Evolutionary conservation across 352 stramenopile species (phyloP), one percentile per base, ranked within the genome.

Genomic region (Phytophthora megakarya): DNA sequence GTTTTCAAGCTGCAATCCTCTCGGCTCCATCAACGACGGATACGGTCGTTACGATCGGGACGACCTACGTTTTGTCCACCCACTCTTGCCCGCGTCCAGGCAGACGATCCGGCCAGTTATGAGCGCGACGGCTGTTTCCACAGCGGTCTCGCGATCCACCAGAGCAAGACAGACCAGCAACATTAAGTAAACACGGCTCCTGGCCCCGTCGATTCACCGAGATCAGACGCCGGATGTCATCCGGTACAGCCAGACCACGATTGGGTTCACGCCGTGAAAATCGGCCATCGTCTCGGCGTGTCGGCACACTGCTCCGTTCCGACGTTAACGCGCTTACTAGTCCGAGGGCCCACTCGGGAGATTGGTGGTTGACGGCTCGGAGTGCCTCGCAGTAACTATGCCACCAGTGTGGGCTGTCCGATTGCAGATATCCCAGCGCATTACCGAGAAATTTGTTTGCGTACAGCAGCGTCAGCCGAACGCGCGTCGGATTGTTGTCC

Each of bases 171-270:
- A 65, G 38, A 2, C 46, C 28, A 18, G 21, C 56, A 4, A 45
- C 30, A 39, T 65, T 57, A 6, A 25, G 46, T 1, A 65, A 15
- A 16, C 45, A 64, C 8, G 55, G 45, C 3, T 57, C 56, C 40
- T 57, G 45, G 9, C 38, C 56, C 1, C 37, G 42, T 3, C 38
- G 22, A 7, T 58, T 65, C 5, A 40, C 5, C 0, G 56, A 37
- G 15, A 65, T 28, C 0, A 65, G 26, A n/a, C 47, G 57, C 1
- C 47, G 18, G 18, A 65, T 65, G 2, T 28, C n/a, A 1, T 65
- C 56, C 7, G 56, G 56, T 16, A 63, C 51, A 0, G 54, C 54
- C 2, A n/a, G 42, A 3, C 44, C 12, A 10, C 19, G 5, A 6
- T 4, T 10, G 4, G 19, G 39, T 6, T 28, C 39, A 21, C 39